Evolutionary conservation across 768 basidiomycete species (phyloP).

Genomic region (Lentinula raphanica): DNA sequence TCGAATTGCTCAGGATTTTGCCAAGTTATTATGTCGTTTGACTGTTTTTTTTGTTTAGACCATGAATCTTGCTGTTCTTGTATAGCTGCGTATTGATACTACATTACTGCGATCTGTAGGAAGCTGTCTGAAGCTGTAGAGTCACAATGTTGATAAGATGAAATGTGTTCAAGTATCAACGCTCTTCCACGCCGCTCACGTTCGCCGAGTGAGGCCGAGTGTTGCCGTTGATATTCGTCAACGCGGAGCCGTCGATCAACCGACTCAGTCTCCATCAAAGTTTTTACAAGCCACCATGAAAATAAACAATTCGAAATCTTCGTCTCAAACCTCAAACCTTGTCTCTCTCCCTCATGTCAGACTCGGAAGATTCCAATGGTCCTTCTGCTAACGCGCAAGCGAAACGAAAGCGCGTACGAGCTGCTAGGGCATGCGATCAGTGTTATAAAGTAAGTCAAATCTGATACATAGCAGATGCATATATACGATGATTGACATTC

Average conservation of each 20-base stretch:
- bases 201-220: too few species aligned
- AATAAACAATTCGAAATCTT: background rate
- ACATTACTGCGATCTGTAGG: too few species aligned
- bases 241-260: background rate
- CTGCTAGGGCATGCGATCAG: background rate
- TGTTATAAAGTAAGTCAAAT: background rate
- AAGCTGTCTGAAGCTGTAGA: too few species aligned
- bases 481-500: background rate
- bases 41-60: background rate
- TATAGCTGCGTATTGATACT: too few species aligned
- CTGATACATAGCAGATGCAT: background rate
- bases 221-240: conserved; percentile 1
- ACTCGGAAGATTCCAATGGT: background rate
- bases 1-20: conserved; percentile 45
- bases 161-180: too few species aligned
- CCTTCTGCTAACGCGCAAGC: background rate
- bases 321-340: too few species aligned
- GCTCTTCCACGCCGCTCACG: too few species aligned
- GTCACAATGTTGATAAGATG: background rate
- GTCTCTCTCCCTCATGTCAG: background rate
- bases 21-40: conserved; percentile 42
- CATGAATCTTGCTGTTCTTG: too few species aligned
- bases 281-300: background rate
- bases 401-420: background rate
- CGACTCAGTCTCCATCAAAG: too few species aligned